Evolutionary conservation across 2,329 filamentous ascomycete species (phyloP).

Genomic region (Fusarium liriodendri): DNA sequence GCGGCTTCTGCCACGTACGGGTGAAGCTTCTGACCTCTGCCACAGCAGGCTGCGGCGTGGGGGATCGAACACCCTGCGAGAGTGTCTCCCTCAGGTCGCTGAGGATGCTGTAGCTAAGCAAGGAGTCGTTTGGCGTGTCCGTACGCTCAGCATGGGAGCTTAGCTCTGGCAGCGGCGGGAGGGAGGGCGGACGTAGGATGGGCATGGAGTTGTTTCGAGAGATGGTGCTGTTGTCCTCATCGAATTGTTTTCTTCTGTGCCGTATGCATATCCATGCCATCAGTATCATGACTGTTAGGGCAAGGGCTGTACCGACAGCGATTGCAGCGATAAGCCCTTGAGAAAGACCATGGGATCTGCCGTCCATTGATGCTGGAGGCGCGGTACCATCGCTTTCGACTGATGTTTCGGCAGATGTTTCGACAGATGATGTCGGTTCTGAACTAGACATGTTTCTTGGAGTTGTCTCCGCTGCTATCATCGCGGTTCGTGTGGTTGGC

Average conservation of each 20-base stretch:
- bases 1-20: slow-evolving; percentile 37
- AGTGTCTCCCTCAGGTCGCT: slow-evolving; percentile 33
- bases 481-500: not conserved
- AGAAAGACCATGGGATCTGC: slow-evolving; percentile 5
- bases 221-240: not conserved
- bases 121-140: slow-evolving; percentile 21
- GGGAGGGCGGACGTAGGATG: not conserved
- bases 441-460: not conserved
- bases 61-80: slow-evolving; percentile 31
- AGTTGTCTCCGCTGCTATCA: not conserved
- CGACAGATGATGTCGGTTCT: not conserved
- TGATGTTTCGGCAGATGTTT: not conserved
- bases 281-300: not conserved
- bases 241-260: slow-evolving; percentile 9
- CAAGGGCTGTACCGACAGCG: slow-evolving; percentile 23
- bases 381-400: not conserved
- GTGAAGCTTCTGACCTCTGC: slow-evolving; percentile 40
- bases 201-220: not conserved
- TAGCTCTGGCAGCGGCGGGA: slow-evolving; percentile 8
- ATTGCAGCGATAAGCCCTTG: slow-evolving; percentile 35
- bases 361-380: not conserved
- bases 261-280: slow-evolving; percentile 25
- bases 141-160: slow-evolving; percentile 7
- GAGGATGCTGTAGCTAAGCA: slow-evolving; percentile 18
- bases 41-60: slow-evolving; percentile 41